Percentiles rank a stretch among this genome's conserved stretches.
Conservation (phyloP, 768 basidiomycete species). For the Phlegmacium glaucopus region DNA sequence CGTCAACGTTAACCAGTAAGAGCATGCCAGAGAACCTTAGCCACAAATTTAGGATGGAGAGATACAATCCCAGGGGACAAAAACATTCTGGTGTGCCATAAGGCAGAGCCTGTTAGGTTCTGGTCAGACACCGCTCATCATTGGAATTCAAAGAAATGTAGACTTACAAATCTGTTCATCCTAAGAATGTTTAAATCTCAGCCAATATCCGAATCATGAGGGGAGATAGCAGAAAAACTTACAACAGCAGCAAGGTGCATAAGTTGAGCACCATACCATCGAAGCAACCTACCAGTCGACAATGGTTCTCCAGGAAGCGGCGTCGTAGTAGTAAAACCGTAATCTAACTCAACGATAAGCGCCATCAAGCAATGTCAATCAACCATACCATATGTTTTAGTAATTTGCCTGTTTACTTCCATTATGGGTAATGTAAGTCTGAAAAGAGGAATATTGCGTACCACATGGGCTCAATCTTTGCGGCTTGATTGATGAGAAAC, state of each 20-base stretch:
- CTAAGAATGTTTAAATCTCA: background rate
- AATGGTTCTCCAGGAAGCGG: background rate
- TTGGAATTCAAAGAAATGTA: background rate
- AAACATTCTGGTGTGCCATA: background rate
- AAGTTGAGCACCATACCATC: background rate
- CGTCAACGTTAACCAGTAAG: background rate
- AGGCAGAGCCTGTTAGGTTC: background rate
- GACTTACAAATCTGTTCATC: background rate
- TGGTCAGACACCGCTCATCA: background rate
- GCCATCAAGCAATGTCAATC: background rate
- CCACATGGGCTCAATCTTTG: background rate
- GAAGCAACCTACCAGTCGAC: background rate
- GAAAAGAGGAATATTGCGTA: background rate
- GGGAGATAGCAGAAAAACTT: background rate
- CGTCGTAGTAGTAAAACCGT: background rate
- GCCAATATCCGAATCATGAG: background rate
- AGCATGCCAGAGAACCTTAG: background rate
- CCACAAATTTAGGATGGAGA: background rate
- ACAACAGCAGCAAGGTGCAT: background rate
- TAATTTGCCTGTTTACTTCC: background rate
- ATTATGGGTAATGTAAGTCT: background rate
- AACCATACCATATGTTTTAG: background rate
- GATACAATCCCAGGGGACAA: too few relatives aligned
- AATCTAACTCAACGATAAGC: background rate
- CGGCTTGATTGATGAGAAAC: background rate